A percentile compares a stretch with the other conserved stretches of the same genome.
phyloP scores from a whole-genome alignment of 2,329 filamentous ascomycete genomes.

The Aspergillus melleus region DNA sequence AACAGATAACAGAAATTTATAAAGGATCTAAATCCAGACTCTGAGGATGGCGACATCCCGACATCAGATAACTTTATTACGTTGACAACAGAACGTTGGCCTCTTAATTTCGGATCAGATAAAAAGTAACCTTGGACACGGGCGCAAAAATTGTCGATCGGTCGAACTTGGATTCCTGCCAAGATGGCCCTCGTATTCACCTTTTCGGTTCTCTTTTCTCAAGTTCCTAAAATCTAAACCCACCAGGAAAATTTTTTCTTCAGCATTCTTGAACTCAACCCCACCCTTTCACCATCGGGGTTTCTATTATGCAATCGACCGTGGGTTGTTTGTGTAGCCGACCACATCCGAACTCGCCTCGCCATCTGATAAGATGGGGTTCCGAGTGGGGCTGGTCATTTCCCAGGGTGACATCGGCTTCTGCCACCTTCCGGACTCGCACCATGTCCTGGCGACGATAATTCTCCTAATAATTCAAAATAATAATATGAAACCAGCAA shows the following conservation, averaged over 20 bases:
- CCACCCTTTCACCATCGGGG: background rate
- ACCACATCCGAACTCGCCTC: background rate
- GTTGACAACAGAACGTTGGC: background rate
- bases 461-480: background rate
- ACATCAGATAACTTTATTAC: slow-evolving; percentile 11
- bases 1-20: background rate
- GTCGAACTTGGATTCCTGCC: background rate
- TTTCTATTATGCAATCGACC: background rate
- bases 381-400: background rate
- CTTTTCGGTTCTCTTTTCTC: too few species aligned
- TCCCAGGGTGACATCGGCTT: background rate
- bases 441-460: background rate
- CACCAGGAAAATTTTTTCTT: background rate
- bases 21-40: background rate
- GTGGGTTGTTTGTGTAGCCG: background rate
- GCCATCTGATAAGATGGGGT: slow-evolving; percentile 1
- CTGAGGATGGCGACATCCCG: background rate
- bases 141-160: background rate
- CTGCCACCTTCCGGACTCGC: background rate
- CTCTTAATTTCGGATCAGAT: slow-evolving; percentile 10
- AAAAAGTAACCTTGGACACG: slow-evolving; percentile 1
- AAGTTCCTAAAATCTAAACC: too few species aligned
- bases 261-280: background rate
- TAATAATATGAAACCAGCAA: background rate
- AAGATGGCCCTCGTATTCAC: background rate